These are phyloP conservation scores for Hypoxylon sp. DNA, from an alignment of 2,329 filamentous ascomycete genomes.

Conservation along the genomic window DNA sequence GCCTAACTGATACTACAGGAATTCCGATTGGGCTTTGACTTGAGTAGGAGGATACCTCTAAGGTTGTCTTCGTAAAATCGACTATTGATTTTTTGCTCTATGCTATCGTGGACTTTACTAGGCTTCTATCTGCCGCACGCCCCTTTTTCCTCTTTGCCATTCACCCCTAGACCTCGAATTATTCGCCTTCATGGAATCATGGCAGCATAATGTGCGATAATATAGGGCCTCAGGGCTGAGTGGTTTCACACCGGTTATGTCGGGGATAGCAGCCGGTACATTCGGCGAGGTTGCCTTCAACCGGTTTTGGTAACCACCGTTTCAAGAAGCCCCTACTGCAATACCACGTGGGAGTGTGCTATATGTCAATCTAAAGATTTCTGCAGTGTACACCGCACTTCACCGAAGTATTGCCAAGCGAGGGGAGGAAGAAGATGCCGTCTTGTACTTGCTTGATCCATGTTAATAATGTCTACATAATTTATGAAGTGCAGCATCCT, in stretches of 20 bases:
- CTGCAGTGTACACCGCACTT: conserved; percentile 11
- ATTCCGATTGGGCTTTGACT: conserved; percentile 20
- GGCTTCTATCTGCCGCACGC: conserved; percentile 19
- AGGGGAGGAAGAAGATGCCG: conserved; percentile 23
- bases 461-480: conserved; percentile 16
- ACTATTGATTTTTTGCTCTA: conserved; percentile 19
- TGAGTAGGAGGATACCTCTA: conserved; percentile 15
- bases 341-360: conserved; percentile 22
- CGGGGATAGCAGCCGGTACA: conserved; percentile 23
- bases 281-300: conserved; percentile 18
- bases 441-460: conserved; percentile 18
- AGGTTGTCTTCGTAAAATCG: conserved; percentile 10
- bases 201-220: conserved; percentile 24
- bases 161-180: conserved; percentile 14
- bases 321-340: conserved; percentile 33
- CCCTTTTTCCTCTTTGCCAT: conserved; percentile 24
- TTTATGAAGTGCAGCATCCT: conserved; percentile 7
- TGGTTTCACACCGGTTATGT: conserved; percentile 30
- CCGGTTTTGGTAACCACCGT: conserved; percentile 28
- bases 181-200: conserved; percentile 16
- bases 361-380: neutral
- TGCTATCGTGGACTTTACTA: conserved; percentile 14
- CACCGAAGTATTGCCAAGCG: conserved; percentile 19
- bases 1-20: conserved; percentile 18
- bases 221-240: conserved; percentile 20